phyloP scores from a whole-genome alignment of 139 green algal species.

The Micractinium sp. region DNA sequence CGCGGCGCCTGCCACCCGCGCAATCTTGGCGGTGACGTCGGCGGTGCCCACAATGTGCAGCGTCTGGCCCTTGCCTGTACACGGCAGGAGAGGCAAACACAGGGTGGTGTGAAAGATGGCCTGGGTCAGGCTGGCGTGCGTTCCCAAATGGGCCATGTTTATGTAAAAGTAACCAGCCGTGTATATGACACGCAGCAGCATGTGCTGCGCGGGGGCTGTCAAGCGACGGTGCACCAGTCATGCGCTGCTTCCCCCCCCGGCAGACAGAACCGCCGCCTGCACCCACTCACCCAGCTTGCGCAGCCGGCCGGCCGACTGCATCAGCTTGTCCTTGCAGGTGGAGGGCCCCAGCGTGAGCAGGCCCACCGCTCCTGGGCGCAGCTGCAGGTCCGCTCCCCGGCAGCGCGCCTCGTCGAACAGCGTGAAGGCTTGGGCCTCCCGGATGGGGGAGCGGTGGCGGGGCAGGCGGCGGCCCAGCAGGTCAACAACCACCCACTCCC shows the following conservation, averaged over 20 bases:
- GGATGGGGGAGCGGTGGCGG: constrained; percentile 39
- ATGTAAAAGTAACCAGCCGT: too few species aligned
- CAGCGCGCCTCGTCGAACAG: constrained; percentile 69
- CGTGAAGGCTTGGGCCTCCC: constrained; percentile 50
- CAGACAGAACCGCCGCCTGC: too few species aligned
- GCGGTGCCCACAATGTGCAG: constrained; percentile 32
- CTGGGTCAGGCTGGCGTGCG: too few species aligned
- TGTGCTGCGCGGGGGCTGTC: too few species aligned
- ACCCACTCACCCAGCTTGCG: constrained; percentile 11
- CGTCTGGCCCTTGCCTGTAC: constrained; percentile 51
- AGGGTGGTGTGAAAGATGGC: too few species aligned
- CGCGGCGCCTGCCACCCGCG: background rate
- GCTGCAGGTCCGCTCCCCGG: constrained; percentile 46
- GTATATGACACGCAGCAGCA: too few species aligned
- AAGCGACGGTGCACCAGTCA: too few species aligned
- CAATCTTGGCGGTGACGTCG: constrained; percentile 43
- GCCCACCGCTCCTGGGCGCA: constrained; percentile 53
- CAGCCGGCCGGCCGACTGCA: constrained; percentile 50
- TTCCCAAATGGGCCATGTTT: too few species aligned
- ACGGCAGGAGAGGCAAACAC: too few species aligned
- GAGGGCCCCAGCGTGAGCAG: constrained; percentile 66
- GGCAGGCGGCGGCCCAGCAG: constrained; percentile 35
- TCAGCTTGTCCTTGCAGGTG: constrained; percentile 69
- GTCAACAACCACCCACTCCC: constrained; percentile 44
- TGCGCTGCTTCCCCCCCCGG: too few species aligned